Base-by-base conservation (phyloP, 805 yeast genomes). In the Yamadazyma olivae region DNA sequence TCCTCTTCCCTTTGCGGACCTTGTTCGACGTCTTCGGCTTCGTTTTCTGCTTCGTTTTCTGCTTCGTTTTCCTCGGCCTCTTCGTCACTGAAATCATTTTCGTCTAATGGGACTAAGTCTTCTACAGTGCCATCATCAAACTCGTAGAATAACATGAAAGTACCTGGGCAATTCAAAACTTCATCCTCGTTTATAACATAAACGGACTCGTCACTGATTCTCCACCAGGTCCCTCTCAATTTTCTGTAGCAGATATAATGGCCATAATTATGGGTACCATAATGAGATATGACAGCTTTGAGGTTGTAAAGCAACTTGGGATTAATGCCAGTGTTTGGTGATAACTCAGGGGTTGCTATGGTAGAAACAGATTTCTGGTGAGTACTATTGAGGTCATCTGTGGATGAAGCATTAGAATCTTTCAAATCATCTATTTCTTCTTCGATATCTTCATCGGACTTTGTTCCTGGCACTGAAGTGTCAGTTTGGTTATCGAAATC, bases 231-330 rank as follows among this genome's bases (percentile, higher is more conserved):
- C 2, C 90, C 93, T 46, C 95, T 75, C 39, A 66, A 74, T 51
- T 79, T 82, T 52, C 97, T 77, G 63, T 76, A 91, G 27, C 95
- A 88, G 42, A 91, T 85, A 55, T 91, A 91, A 59, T 91, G 99
- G n/a, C 99, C 99, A 56, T 88, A 93, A 50, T 91, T 89, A 50
- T 93, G 97, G 1, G 96, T 84, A 32, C 99, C 99, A 56, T 83
- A 90, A 59, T 91, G 99, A 1, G 91, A 81, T 30, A 91, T 85
- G 1, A 86, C 93, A 1, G 96, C 86, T 53, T 85, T 85, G 43
- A 91, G 70, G 26, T 79, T 71, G 57, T 91, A 91, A 3, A 71
- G 64, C 29, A 83, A 56, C 3, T 71, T 67, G 3, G 78, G 72
- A 39, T 61, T 54, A 3, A 32, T 10, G 10, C 26, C 20, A n/a